Conservation (phyloP, 805 yeast species). For the Tetrapisispora arboricola region DNA sequence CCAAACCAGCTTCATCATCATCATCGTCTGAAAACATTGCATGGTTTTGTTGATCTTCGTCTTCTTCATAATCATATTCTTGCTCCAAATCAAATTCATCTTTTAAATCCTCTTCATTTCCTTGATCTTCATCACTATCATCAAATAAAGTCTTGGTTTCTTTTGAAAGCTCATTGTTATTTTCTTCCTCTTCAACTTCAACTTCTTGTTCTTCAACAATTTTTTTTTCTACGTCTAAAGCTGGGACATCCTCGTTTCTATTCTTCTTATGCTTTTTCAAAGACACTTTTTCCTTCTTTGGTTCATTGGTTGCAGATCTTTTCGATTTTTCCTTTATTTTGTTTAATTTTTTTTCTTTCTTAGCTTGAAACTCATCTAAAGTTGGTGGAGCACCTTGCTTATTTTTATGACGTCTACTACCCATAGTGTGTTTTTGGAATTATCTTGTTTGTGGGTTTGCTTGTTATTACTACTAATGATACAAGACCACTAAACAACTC, state of each 20-base stretch:
- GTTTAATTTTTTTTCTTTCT: slow-evolving; percentile 31
- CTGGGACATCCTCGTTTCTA: slow-evolving; percentile 7
- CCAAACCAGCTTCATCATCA: slow-evolving; percentile 52
- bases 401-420: slow-evolving; percentile 77
- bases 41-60: slow-evolving; percentile 30
- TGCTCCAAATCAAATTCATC: slow-evolving; percentile 53
- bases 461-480: too few species aligned
- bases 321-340: slow-evolving; percentile 30
- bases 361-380: slow-evolving; percentile 68
- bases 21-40: slow-evolving; percentile 82
- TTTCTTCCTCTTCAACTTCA: slow-evolving; percentile 23
- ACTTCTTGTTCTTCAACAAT: slow-evolving; percentile 6
- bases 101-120: slow-evolving; percentile 23
- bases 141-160: slow-evolving; percentile 72
- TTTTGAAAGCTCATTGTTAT: slow-evolving; percentile 53
- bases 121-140: slow-evolving; percentile 34
- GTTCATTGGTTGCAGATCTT: slow-evolving; percentile 18
- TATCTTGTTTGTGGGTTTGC: too few species aligned
- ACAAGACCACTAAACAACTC: too few species aligned
- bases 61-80: slow-evolving; percentile 37
- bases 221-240: slow-evolving; percentile 5
- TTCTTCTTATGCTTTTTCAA: slow-evolving; percentile 12
- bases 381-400: slow-evolving; percentile 91
- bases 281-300: slow-evolving; percentile 2
- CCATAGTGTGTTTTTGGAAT: slow-evolving; percentile 43